Evolutionary conservation across 306 rosid species (phyloP).

Genomic region (Glycine tomentella): DNA sequence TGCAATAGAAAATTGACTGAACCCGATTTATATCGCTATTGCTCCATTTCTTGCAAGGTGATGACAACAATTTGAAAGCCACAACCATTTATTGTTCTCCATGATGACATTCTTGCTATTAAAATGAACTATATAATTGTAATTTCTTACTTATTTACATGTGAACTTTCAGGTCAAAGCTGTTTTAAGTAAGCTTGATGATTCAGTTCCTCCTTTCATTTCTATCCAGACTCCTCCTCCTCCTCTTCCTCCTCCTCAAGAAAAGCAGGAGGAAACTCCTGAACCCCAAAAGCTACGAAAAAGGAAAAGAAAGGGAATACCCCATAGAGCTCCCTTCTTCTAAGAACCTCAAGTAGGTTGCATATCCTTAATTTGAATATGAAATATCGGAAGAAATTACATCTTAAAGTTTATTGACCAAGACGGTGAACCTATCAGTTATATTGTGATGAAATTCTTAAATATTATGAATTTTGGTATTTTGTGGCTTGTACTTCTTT

Average conservation of each 20-base stretch:
- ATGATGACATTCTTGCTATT: background rate
- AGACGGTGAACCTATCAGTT: background rate
- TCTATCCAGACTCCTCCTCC: background rate
- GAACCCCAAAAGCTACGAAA: background rate
- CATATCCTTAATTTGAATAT: background rate
- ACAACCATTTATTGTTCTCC: conserved; percentile 3
- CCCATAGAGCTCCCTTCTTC: conserved; percentile 58
- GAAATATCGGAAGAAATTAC: conserved; percentile 10
- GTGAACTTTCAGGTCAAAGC: conserved; percentile 52
- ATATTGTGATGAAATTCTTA: background rate
- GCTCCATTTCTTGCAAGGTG: conserved; percentile 64
- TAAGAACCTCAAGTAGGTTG: conserved; percentile 29
- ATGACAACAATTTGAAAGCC: conserved; percentile 27
- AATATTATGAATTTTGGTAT: background rate
- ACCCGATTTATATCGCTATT: conserved; percentile 49
- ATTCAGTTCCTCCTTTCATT: conserved; percentile 47
- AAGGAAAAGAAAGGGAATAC: conserved; percentile 61
- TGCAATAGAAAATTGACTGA: conserved; percentile 52
- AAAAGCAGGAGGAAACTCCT: background rate
- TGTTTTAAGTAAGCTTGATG: conserved; percentile 39
- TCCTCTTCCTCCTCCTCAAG: background rate
- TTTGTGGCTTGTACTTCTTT: background rate
- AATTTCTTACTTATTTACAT: conserved; percentile 5
- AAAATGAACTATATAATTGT: background rate
- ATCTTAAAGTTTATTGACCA: conserved; percentile 6